Evolutionary conservation across 2,329 filamentous ascomycete species (phyloP), one percentile per base, ranked within the genome.

Genomic region (Nigrospora oryzae): DNA sequence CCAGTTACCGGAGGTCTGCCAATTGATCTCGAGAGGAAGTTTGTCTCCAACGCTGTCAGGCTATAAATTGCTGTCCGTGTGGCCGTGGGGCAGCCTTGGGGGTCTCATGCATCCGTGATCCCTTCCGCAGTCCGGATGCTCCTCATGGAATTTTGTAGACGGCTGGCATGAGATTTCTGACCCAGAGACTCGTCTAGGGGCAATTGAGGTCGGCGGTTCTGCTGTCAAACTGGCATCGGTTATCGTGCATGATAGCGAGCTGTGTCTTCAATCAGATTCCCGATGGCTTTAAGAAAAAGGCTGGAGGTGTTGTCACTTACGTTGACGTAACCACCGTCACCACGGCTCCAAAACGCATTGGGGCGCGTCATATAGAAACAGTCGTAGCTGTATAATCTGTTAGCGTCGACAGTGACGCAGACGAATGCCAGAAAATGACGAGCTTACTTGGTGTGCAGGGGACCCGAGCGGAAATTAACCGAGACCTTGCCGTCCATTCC

Each of bases 271-370:
- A 19, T 16, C 30, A 33, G 34, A 16, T n/a, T 36, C 6, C 5
- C 12, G 11, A 14, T n/a, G 4, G 14, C 14, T 6, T 7, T 5
- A 14, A 14, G 10, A 12, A 16, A 36, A 5, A 6, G 14, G 34
- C 34, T 46, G 31, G 39, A 42, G 32, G 45, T 36, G 43, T 15
- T 32, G 17, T 19, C 32, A 40, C 46, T 45, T 14, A 42, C 40
- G 44, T 53, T 54, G 28, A 49, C 47, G 42, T 40, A 53, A 2
- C 50, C 53, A 10, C 46, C 49, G 11, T 51, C 51, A 4, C 38
- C n/a, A 16, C 46, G 36, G 5, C 45, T 53, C 32, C 36, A 43
- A 15, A 48, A 53, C 8, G 42, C 36, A 45, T 53, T 49, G 17
- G 46, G 44, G 2, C 36, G 39, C 12, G 31, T 42, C 42, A 53